These are phyloP conservation scores for Clitoria ternatea DNA, from an alignment of 306 rosid species.

Conservation along the genomic window DNA sequence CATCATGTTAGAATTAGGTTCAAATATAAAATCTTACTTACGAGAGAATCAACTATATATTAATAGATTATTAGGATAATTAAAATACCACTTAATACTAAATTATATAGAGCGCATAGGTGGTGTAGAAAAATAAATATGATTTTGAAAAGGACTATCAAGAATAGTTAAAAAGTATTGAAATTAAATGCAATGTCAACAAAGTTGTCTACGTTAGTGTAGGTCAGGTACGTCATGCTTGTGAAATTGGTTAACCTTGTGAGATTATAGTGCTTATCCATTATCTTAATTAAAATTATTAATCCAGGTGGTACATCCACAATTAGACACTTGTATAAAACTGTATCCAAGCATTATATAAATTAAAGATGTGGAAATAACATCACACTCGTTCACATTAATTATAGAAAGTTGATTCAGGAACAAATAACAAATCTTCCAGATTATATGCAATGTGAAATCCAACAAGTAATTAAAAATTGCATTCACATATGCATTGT, in stretches of 20 bases:
- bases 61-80: too few species aligned
- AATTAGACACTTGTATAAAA: constrained; percentile 20
- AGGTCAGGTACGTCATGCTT: constrained; percentile 14
- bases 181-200: neutral
- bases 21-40: too few species aligned
- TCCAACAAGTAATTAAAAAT: neutral
- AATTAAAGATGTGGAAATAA: neutral
- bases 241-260: constrained; percentile 1
- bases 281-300: constrained; percentile 1
- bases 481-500: neutral
- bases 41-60: too few species aligned
- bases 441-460: neutral
- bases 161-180: too few species aligned
- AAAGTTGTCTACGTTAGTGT: neutral
- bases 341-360: neutral
- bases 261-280: neutral
- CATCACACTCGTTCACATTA: neutral
- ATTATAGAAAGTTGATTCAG: neutral
- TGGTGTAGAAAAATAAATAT: too few species aligned
- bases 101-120: too few species aligned
- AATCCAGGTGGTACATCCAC: neutral
- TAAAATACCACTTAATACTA: too few species aligned
- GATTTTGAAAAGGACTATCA: too few species aligned
- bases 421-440: neutral
- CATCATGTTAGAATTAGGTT: too few species aligned